phyloP scores from a whole-genome alignment of 345 rosid species.

The Camelina sativa region DNA sequence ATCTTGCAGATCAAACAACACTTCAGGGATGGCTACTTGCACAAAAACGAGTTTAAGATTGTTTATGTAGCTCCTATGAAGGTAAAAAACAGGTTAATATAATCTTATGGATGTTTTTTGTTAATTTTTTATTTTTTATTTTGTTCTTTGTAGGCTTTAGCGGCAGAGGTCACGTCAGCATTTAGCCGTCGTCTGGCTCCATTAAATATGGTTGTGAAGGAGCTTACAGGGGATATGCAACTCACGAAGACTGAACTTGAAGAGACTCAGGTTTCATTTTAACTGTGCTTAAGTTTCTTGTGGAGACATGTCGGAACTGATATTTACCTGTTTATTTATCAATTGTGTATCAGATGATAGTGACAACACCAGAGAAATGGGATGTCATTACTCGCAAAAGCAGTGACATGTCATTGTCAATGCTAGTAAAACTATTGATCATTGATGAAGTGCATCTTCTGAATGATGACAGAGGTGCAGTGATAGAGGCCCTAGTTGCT shows the following conservation, averaged over 20 bases:
- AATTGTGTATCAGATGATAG: conserved; percentile 80
- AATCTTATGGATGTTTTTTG: conserved; percentile 3
- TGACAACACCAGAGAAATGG: conserved; percentile 99
- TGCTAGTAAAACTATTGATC: conserved; percentile 95
- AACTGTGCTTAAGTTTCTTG: conserved; percentile 26
- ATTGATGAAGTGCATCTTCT: conserved; percentile 98
- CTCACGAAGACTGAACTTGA: conserved; percentile 87
- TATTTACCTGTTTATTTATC: conserved; percentile 22
- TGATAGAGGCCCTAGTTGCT: conserved; percentile 97
- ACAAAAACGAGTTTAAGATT: conserved; percentile 92
- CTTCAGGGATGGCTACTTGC: conserved; percentile 93
- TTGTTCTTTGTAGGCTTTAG: conserved; percentile 72
- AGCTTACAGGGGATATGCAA: conserved; percentile 99
- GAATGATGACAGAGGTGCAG: conserved; percentile 99
- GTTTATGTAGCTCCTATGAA: conserved; percentile 99
- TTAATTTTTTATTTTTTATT: conserved; percentile 22
- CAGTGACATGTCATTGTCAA: conserved; percentile 97
- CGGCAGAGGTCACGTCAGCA: conserved; percentile 93
- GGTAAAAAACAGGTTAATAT: conserved; percentile 51
- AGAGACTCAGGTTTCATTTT: conserved; percentile 82
- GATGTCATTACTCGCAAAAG: conserved; percentile 99
- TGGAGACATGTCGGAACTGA: conserved; percentile 26
- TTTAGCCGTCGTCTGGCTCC: conserved; percentile 93
- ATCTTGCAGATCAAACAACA: conserved; percentile 86
- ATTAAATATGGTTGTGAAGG: conserved; percentile 86